A percentile compares a stretch with the other conserved stretches of the same genome.
These are phyloP conservation scores for Pulveroboletus ridleyi DNA, from an alignment of 1,284 basidiomycete genomes.

Conservation along the genomic window DNA sequence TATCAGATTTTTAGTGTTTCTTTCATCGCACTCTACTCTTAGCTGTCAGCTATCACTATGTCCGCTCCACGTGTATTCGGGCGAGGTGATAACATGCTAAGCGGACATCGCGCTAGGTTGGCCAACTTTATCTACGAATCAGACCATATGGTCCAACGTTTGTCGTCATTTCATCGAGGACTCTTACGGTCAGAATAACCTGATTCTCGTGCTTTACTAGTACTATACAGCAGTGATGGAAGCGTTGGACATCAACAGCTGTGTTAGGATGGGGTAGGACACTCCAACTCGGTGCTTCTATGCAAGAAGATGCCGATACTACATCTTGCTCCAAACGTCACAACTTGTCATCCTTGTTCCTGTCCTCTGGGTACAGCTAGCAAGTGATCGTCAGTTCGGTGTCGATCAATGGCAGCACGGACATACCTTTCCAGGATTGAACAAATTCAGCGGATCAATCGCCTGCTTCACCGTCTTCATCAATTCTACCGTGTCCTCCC, in stretches of 20 bases:
- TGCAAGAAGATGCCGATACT: not conserved
- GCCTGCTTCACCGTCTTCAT: constrained; percentile 82
- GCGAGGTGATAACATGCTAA: not conserved
- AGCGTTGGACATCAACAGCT: not conserved
- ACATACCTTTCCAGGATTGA: constrained; percentile 83
- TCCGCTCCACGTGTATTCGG: not conserved
- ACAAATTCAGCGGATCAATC: constrained; percentile 77
- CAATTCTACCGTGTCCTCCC: constrained; percentile 71
- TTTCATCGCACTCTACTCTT: constrained; percentile 8
- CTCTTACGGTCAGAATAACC: not conserved
- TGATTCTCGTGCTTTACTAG: not conserved
- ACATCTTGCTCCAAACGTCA: not conserved
- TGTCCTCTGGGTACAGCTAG: not conserved
- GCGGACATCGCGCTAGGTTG: not conserved
- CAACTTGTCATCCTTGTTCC: not conserved
- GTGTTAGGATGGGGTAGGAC: not conserved
- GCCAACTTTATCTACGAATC: not conserved
- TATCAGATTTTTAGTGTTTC: constrained; percentile 60
- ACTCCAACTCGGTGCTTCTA: constrained; percentile 3
- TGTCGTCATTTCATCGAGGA: not conserved
- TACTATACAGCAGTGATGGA: too few species aligned
- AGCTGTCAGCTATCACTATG: not conserved
- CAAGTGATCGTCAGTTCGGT: constrained; percentile 9
- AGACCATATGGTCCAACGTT: not conserved
- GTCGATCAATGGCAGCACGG: not conserved